These are phyloP conservation scores for Trichomonascus vanleenenianus DNA, from an alignment of 805 yeast species.

Conservation along the genomic window DNA sequence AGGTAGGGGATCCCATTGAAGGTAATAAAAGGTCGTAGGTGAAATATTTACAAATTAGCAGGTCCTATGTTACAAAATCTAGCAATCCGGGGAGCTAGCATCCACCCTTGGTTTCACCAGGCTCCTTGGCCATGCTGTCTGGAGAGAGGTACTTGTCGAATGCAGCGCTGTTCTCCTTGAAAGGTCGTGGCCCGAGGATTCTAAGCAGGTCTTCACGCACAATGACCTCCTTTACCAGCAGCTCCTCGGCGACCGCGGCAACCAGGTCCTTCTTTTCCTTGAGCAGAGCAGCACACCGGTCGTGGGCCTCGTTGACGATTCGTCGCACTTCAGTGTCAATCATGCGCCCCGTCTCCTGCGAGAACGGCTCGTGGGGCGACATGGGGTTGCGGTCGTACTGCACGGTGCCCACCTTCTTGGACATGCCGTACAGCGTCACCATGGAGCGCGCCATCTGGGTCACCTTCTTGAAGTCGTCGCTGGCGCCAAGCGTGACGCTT, in stretches of 20 bases:
- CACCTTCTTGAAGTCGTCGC: conserved; percentile 87
- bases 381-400: conserved; percentile 37
- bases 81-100: too few species aligned
- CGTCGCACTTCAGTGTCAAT: conserved; percentile 66
- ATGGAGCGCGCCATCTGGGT: conserved; percentile 83
- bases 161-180: conserved; percentile 74
- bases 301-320: conserved; percentile 59
- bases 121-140: neutral
- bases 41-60: too few species aligned
- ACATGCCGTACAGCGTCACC: conserved; percentile 87
- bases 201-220: conserved; percentile 76
- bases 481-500: conserved; percentile 85
- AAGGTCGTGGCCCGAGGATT: conserved; percentile 69
- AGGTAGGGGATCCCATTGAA: too few species aligned
- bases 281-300: conserved; percentile 49
- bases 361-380: conserved; percentile 48
- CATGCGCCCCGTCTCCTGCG: conserved; percentile 59
- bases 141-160: conserved; percentile 67
- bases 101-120: too few species aligned
- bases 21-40: too few species aligned
- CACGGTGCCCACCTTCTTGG: conserved; percentile 66
- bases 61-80: too few species aligned
- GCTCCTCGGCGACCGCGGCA: conserved; percentile 64
- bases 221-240: conserved; percentile 65
- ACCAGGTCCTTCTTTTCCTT: conserved; percentile 53